A percentile compares a stretch with the other conserved stretches of the same genome.
Conservation (phyloP, 306 rosid species). For the Pachyrhizus erosus region DNA sequence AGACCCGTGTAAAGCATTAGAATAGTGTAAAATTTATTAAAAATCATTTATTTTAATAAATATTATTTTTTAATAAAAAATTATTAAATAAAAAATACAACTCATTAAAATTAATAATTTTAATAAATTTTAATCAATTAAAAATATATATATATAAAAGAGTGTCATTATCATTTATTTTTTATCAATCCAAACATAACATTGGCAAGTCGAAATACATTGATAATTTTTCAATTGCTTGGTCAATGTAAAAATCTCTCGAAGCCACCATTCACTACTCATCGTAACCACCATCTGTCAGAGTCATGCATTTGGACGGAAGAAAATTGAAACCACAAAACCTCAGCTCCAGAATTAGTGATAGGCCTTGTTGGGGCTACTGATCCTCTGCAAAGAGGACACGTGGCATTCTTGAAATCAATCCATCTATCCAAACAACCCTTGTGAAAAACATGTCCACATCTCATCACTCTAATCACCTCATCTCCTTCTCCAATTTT, state of each 20-base stretch:
- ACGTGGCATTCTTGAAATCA: constrained; percentile 7
- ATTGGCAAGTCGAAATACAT: no score
- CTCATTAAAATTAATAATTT: no score
- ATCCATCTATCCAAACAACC: constrained; percentile 49
- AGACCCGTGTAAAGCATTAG: not conserved
- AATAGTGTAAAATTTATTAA: no score
- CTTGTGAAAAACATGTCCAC: constrained; percentile 53
- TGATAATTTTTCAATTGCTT: no score
- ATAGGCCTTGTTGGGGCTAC: not conserved
- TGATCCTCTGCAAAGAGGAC: constrained; percentile 58
- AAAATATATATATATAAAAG: no score
- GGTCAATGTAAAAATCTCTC: no score
- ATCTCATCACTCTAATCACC: not conserved
- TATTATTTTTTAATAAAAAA: no score
- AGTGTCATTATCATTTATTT: no score
- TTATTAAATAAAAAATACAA: no score
- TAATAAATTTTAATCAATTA: no score
- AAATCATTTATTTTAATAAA: no score
- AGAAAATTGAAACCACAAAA: constrained; percentile 41
- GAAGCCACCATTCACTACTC: not conserved
- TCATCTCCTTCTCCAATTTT: constrained; percentile 54
- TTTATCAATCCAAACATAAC: no score
- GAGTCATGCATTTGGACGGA: not conserved
- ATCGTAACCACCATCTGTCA: constrained; percentile 62
- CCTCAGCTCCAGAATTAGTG: constrained; percentile 20